phyloP scores from a whole-genome alignment of 805 yeast genomes.

The Saccharomyces eubayanus region DNA sequence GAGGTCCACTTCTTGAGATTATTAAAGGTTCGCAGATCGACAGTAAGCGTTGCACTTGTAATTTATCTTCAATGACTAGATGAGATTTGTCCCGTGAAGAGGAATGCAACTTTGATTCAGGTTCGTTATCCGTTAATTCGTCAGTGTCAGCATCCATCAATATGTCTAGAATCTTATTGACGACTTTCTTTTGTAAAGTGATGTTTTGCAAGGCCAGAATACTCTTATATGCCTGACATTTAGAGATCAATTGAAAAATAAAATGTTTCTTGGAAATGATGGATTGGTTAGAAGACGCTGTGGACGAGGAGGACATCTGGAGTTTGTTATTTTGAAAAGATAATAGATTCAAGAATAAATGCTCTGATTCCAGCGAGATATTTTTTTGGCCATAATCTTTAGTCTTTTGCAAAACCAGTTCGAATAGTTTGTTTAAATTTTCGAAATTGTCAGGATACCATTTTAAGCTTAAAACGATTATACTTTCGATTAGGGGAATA shows the following conservation, averaged over 20 bases:
- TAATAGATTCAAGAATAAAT: not conserved
- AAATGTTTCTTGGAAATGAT: conserved; percentile 1
- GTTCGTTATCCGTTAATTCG: conserved; percentile 40
- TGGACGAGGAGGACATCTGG: not conserved
- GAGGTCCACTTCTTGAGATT: not conserved
- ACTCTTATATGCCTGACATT: conserved; percentile 18
- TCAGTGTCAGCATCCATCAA: conserved; percentile 36
- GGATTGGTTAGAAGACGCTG: not conserved
- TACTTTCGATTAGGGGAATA: conserved; percentile 54
- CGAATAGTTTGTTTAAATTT: conserved; percentile 54
- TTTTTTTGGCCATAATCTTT: conserved; percentile 27
- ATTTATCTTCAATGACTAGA: conserved; percentile 14
- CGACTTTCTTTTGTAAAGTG: conserved; percentile 44
- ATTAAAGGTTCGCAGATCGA: conserved; percentile 20
- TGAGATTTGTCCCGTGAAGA: not conserved
- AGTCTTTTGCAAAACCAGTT: conserved; percentile 40
- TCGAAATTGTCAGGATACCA: conserved; percentile 55
- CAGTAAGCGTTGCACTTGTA: conserved; percentile 18
- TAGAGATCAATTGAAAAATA: conserved; percentile 15
- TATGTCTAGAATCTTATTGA: conserved; percentile 53
- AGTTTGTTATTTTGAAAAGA: not conserved
- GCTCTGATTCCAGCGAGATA: not conserved
- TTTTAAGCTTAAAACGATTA: conserved; percentile 52
- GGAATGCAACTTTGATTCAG: conserved; percentile 20
- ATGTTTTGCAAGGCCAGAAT: conserved; percentile 17